Base-by-base conservation (phyloP, 129 eudicot species). In the Heracleum sosnowskyi region DNA sequence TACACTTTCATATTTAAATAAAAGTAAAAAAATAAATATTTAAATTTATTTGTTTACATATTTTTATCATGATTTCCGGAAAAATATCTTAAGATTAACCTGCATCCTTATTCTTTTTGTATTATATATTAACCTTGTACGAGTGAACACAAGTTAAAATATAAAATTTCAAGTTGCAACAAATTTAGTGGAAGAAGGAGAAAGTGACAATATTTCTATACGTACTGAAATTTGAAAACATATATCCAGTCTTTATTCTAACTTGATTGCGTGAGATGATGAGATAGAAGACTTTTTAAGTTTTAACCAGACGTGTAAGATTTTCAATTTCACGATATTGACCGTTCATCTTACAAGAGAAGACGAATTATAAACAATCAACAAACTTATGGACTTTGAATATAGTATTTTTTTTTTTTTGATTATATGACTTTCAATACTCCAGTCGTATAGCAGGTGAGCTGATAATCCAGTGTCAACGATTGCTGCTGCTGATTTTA, bases 271-370 rank as follows among this genome's bases (percentile, higher is more conserved):
- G 68, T 60, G 34, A 60, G 12, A 9, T 60, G 68, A n/a, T n/a
- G 33, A 60, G 33, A 26, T 9, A 7, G 33, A n/a, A n/a, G 68
- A 60, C 68, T 60, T 60, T 60, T 11, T 8, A 9, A n/a, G 75
- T 41, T 37, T 9, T 26, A 60, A 60, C 29, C 64, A 57, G 11
- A 60, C 68, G 68, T 60, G 68, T 60, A 60, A 60, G 33, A 9
- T 60, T 33, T 60, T 60, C 11, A 9, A 11, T 2, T 60, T 60
- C 68, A 60, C 16, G 68, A 60, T 60, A 60, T 60, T n/a, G 68
- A 60, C 68, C 68, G 68, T 60, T 60, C 5, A 60, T 60, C 68
- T 60, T 60, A 60, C 68, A 60, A n/a, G 64, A 53, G n/a, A n/a
- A 60, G 68, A 57, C 64, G n/a, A 60, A n/a, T 10, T 60, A 0